Evolutionary conservation across 352 stramenopile genomes (phyloP).

Genomic region (Halophytophthora batemanensis): DNA sequence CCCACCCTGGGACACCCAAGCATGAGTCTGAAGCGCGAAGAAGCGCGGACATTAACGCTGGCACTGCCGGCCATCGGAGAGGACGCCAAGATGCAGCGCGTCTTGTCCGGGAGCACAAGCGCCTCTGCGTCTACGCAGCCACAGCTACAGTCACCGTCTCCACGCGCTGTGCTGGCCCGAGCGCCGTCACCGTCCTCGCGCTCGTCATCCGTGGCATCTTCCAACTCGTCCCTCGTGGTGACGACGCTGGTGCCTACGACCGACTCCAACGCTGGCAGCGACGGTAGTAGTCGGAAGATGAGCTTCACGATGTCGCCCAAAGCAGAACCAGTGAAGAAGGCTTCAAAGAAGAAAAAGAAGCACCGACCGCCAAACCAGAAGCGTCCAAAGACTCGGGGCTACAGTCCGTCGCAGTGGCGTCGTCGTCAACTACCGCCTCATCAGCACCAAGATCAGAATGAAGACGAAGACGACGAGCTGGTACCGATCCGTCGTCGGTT

Average conservation of each 20-base stretch:
- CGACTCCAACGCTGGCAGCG: background rate
- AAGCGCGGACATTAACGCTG: slow-evolving; percentile 8
- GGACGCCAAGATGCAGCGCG: slow-evolving; percentile 32
- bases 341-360: slow-evolving; percentile 6
- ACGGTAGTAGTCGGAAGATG: background rate
- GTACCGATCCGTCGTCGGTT: slow-evolving; percentile 41
- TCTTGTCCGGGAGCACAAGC: background rate
- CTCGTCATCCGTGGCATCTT: slow-evolving; percentile 10
- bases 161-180: slow-evolving; percentile 5
- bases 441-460: background rate
- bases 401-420: slow-evolving; percentile 3
- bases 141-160: slow-evolving; percentile 5
- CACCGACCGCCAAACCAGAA: slow-evolving; percentile 3
- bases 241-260: background rate
- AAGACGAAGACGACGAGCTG: slow-evolving; percentile 9
- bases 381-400: background rate
- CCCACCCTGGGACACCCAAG: background rate
- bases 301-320: background rate
- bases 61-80: slow-evolving; percentile 52
- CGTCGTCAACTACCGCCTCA: background rate
- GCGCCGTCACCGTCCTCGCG: slow-evolving; percentile 24
- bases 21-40: slow-evolving; percentile 15
- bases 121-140: background rate
- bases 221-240: slow-evolving; percentile 1
- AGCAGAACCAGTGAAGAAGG: background rate